Base-by-base conservation (phyloP, 768 basidiomycete genomes). In the Paxillus ammoniavirescens region DNA sequence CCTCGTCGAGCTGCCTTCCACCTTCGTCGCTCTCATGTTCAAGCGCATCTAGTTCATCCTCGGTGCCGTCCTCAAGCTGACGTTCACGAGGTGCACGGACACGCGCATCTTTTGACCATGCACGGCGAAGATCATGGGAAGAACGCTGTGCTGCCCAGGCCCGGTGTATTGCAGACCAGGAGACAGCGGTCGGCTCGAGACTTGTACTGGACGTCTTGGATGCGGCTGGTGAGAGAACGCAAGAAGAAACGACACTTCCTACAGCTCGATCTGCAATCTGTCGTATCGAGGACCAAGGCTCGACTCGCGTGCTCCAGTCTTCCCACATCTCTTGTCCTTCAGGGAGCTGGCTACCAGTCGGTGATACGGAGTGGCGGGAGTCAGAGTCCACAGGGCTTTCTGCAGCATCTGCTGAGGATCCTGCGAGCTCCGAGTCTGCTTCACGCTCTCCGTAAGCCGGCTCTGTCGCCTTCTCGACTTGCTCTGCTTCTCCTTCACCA, bases 181-280 rank as follows among this genome's bases (percentile, higher is more conserved):
- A 77, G 17, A 92, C 78, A 18, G 73, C 65, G 31, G 85, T 88
- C 0, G 82, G 70, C 17, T 84, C 82, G 21, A 63, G 59, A 15
- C 49, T 53, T 18, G 54, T 9, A 40, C 52, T 31, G 43, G 52
- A 12, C 37, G 26, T 42, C 42, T 69, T 64, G 54, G 59, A 54
- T 44, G 35, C 49, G 46, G 44, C 41, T 38, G 58, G 44, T 15
- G 46, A 53, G 41, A 56, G 42, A 7, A 56, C 38, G 42, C 61
- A 55, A 44, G 70, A 62, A 49, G 76, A 68, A 61, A 82, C 77
- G 12, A 84, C 82, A 53, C 77, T 79, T 14, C 90, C 91, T 15
- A 91, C 77, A 13, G 87, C 86, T 58, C 83, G 80, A 69, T 92
- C 90, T 36, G 89, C 87, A 60, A 91, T 83, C 54, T 81, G 82